A percentile compares a stretch with the other conserved stretches of the same genome.
Evolutionary conservation across 768 basidiomycete genomes (phyloP).

Genomic region (Tylopilus vinaceipallidus): DNA sequence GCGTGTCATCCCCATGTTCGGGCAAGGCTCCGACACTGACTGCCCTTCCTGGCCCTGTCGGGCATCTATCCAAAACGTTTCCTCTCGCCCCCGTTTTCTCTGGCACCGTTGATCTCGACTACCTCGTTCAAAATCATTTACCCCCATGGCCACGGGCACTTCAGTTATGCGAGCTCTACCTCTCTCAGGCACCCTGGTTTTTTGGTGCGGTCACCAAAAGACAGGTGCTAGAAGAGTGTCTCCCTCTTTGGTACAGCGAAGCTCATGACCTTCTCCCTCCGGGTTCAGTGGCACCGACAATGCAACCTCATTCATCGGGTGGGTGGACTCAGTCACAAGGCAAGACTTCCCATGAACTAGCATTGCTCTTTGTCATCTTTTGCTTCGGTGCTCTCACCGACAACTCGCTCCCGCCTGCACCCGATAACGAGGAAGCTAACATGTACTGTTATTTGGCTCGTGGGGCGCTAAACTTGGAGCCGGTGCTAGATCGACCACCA

Average conservation of each 20-base stretch:
- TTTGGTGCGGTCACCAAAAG: constrained; percentile 65
- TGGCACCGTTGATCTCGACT: constrained; percentile 40
- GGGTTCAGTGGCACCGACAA: constrained; percentile 26
- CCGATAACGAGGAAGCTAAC: constrained; percentile 51
- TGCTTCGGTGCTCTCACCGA: constrained; percentile 64
- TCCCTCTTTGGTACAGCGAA: constrained; percentile 67
- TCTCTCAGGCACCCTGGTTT: constrained; percentile 80
- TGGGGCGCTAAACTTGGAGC: constrained; percentile 63
- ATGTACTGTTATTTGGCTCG: constrained; percentile 60
- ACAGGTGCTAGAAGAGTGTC: constrained; percentile 61
- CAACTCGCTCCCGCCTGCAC: constrained; percentile 46
- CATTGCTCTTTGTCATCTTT: constrained; percentile 59
- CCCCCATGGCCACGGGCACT: constrained; percentile 59
- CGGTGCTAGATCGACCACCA: constrained; percentile 67
- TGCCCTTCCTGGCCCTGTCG: constrained; percentile 25
- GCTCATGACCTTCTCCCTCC: constrained; percentile 32
- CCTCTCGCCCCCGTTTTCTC: constrained; percentile 44
- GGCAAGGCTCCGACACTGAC: background rate
- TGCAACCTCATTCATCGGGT: constrained; percentile 2
- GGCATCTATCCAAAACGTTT: constrained; percentile 40
- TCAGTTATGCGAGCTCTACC: constrained; percentile 63
- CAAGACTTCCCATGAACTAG: constrained; percentile 56
- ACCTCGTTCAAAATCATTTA: constrained; percentile 48
- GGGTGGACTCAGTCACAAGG: constrained; percentile 12
- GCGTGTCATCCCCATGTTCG: background rate